Evolutionary conservation across 176 grass and related monocot genomes (phyloP).

Genomic region (Musa itinerans): DNA sequence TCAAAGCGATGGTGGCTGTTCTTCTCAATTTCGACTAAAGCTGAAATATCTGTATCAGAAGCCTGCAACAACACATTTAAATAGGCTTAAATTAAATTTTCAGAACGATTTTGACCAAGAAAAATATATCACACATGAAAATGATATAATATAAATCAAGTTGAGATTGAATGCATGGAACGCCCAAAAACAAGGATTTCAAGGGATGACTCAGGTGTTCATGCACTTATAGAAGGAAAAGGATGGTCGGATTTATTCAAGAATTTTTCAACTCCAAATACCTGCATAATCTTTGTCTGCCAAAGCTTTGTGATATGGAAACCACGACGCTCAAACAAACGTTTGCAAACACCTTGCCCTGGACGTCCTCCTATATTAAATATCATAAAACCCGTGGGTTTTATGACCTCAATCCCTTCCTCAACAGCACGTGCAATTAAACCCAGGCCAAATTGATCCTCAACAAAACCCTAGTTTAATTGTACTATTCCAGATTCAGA

Average conservation of each 20-base stretch:
- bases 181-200: not conserved
- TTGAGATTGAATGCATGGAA: not conserved
- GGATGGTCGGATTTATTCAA: not conserved
- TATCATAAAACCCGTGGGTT: slow-evolving; percentile 85
- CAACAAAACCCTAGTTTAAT: slow-evolving; percentile 68
- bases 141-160: not conserved
- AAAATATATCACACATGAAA: not conserved
- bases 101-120: not conserved
- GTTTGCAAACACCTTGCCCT: slow-evolving; percentile 89
- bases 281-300: slow-evolving; percentile 99
- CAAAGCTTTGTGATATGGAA: slow-evolving; percentile 86
- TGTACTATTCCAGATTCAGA: slow-evolving; percentile 5
- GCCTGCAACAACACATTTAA: slow-evolving; percentile 45
- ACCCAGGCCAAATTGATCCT: slow-evolving; percentile 94
- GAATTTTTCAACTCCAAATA: slow-evolving; percentile 23
- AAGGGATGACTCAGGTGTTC: not conserved
- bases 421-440: slow-evolving; percentile 97
- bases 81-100: not conserved
- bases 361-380: slow-evolving; percentile 98
- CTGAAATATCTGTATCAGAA: slow-evolving; percentile 94
- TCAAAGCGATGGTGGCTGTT: slow-evolving; percentile 90
- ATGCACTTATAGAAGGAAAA: not conserved
- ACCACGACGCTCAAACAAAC: slow-evolving; percentile 80
- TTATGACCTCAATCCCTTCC: slow-evolving; percentile 98
- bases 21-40: slow-evolving; percentile 98